Base-by-base conservation (phyloP, 2,329 filamentous ascomycete genomes). In the Capronia coronata region DNA sequence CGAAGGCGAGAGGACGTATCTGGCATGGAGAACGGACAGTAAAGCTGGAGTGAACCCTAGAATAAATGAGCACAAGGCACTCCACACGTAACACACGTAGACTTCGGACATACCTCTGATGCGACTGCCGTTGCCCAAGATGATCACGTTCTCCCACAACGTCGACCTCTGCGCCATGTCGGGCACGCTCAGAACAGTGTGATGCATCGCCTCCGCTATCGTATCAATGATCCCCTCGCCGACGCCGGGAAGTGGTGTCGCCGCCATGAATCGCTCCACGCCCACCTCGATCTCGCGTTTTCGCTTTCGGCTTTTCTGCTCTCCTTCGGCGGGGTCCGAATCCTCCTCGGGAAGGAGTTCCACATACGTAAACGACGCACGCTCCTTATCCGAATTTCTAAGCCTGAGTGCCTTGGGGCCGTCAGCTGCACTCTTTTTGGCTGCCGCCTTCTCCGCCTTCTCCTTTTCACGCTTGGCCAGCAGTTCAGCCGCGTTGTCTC, bases 91-190 rank as follows among this genome's bases (percentile, higher is more conserved):
- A 41, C 32, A 29, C 27, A 47, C 25, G 25, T 39, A 22, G 7
- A 40, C 30, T 16, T n/a, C n/a, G 10, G 43, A 46, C 66, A 49
- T 60, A 78, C 78, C 81, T 69, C 76, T 74, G 43, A 84, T 71
- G 61, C 74, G 79, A 52, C 78, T 82, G 49, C 93, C 93, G 63
- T 94, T 95, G 59, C 93, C 93, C 45, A 95, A 86, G 48, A 98
- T 85, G 59, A 95, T 84, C 45, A 98, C 70, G 53, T 85, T 87
- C 61, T 97, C 91, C 93, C 93, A 98, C 56, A 94, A 84, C 29
- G 86, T 78, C 29, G 86, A 83, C 38, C 93, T 82, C 74, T 89
- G 90, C 61, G 86, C 84, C 58, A 88, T 81, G 55, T 95, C 89
- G 39, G 87, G 83, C 19, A 95, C 87, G 29, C 82, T 80, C 59